Base-by-base conservation (phyloP, 208 protist genomes). In the Wallacemonas collosoma region DNA sequence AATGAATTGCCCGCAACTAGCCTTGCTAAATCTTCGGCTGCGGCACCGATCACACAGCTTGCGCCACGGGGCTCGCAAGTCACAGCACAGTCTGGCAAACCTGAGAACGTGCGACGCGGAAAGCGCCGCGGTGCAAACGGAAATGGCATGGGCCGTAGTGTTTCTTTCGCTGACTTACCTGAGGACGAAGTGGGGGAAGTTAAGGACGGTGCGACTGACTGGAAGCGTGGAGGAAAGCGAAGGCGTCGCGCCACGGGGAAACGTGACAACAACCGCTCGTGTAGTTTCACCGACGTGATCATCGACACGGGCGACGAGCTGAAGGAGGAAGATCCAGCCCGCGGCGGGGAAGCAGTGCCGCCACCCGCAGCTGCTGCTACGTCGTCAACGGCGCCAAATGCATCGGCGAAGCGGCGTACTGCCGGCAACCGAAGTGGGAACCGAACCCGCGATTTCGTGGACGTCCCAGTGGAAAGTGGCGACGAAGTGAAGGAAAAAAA, bases 391-490 rank as follows among this genome's bases (percentile, higher is more conserved):
- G 77, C 74, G 40, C 62, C 67, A 3, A 65, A 35, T 36, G 17
- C 47, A 43, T 53, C 51, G 39, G 82, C 71, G 68, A 82, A 78
- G 44, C 75, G 79, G 9, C 81, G 72, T n/a, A 26, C 48, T 35
- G 68, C 41, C 39, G 38, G 53, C 54, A 41, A 40, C 17, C 48
- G 56, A 12, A 38, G 56, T 41, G 78, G 76, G 57, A 82, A 74
- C 64, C 79, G 86, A 53, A 83, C 76, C 1, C 82, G 82, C 77
- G 82, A 68, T 50, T 88, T 91, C 58, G 54, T 72, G 15, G 80
- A 91, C 9, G 64, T 88, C 11, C 36, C 54, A 4, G 6, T 80
- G 17, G 80, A 76, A 35, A 51, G 71, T 50, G 69, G 43, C 2
- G 51, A 58, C 9, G 71, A 72, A 61, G 35, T 70, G 12, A 38